Percentiles rank a stretch among this genome's conserved stretches.
These are phyloP conservation scores for Kluyveromyces sp. DNA, from an alignment of 1,139 yeast species.

Conservation along the genomic window DNA sequence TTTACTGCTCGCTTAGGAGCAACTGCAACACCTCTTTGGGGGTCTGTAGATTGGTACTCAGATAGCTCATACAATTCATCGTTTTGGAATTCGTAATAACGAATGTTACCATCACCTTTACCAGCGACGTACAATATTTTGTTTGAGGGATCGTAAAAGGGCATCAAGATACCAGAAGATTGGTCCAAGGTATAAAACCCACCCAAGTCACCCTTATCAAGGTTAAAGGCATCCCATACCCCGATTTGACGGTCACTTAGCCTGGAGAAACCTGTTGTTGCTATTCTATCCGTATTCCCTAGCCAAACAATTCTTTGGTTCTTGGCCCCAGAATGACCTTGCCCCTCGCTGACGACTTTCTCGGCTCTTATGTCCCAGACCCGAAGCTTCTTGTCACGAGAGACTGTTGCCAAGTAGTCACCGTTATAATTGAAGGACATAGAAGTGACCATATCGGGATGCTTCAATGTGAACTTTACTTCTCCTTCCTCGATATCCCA, in stretches of 20 bases:
- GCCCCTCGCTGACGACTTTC: slow-evolving; percentile 70
- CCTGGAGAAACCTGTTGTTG: slow-evolving; percentile 93
- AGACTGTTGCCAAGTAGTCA: slow-evolving; percentile 74
- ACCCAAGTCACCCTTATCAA: slow-evolving; percentile 77
- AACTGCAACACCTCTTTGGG: slow-evolving; percentile 93
- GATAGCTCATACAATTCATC: slow-evolving; percentile 78
- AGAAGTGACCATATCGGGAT: slow-evolving; percentile 83
- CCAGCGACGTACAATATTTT: slow-evolving; percentile 85
- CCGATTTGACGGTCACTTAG: slow-evolving; percentile 93
- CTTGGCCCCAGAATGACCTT: slow-evolving; percentile 90
- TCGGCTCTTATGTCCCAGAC: slow-evolving; percentile 86
- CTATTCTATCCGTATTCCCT: slow-evolving; percentile 76
- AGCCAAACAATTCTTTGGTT: slow-evolving; percentile 84
- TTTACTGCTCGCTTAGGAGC: slow-evolving; percentile 79
- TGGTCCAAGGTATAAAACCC: slow-evolving; percentile 83
- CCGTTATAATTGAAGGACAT: slow-evolving; percentile 90
- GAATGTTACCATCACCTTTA: slow-evolving; percentile 96
- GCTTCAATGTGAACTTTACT: slow-evolving; percentile 66
- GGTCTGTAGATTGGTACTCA: slow-evolving; percentile 80
- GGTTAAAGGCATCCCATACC: slow-evolving; percentile 75
- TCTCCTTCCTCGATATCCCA: slow-evolving; percentile 83
- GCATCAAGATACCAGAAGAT: slow-evolving; percentile 89
- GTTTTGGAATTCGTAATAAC: slow-evolving; percentile 80
- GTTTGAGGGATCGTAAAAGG: slow-evolving; percentile 76
- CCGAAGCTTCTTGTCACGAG: slow-evolving; percentile 85